Evolutionary conservation across 495 filamentous ascomycete species (phyloP).

Genomic region (Durotheca rogersii): DNA sequence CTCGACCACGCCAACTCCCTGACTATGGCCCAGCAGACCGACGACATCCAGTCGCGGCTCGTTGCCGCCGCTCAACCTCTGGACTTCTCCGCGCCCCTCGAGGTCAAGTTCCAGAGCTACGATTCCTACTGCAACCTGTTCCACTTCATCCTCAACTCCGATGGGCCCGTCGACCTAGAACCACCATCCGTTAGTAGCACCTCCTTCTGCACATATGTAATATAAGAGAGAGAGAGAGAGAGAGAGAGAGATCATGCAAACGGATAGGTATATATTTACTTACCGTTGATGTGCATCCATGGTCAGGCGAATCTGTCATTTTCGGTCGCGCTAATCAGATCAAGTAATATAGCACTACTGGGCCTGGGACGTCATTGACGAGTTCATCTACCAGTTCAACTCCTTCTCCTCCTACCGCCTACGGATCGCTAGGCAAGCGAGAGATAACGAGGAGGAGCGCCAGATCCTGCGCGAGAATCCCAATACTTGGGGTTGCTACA

Average conservation of each 20-base stretch:
- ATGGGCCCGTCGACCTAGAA: slow-evolving; percentile 94
- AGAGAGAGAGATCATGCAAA: no score
- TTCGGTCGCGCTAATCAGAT: no score
- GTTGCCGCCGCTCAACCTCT: slow-evolving; percentile 87
- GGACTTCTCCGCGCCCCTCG: slow-evolving; percentile 90
- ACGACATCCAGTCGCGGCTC: slow-evolving; percentile 89
- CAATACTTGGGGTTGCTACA: slow-evolving; percentile 99
- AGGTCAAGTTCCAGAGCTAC: slow-evolving; percentile 96
- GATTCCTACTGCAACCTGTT: slow-evolving; percentile 99
- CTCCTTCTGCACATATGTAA: no score
- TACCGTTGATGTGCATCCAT: no score
- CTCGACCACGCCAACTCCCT: slow-evolving; percentile 61
- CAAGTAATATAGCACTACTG: slow-evolving; percentile 99
- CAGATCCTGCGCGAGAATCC: slow-evolving; percentile 90
- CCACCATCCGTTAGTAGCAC: slow-evolving; percentile 77
- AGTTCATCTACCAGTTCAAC: slow-evolving; percentile 99
- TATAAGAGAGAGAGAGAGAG: no score
- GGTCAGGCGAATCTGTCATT: no score
- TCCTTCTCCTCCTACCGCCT: slow-evolving; percentile 96
- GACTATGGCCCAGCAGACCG: slow-evolving; percentile 56
- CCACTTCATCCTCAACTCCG: slow-evolving; percentile 98
- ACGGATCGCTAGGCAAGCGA: slow-evolving; percentile 79
- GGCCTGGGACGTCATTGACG: slow-evolving; percentile 99
- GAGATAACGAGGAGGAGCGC: slow-evolving; percentile 81
- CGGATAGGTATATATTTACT: no score